Base-by-base conservation (phyloP, 768 basidiomycete genomes). In the Lentinus brumalis region DNA sequence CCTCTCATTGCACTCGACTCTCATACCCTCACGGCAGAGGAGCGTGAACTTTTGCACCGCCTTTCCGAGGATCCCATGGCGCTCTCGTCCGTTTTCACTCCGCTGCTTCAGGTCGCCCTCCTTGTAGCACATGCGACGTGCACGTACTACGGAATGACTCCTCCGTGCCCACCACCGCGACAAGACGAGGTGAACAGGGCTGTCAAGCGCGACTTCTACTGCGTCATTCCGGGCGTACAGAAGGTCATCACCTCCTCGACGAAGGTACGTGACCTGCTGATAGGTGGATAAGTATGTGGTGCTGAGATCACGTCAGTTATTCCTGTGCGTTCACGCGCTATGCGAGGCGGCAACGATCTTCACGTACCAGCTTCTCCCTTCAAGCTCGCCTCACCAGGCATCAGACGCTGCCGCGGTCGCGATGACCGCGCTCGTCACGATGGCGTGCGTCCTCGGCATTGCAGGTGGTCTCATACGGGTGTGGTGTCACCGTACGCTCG, bases 401-500 rank as follows among this genome's bases (percentile, higher is more conserved):
- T 26, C 21, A 26, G 21, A 2, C 21, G 21, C 21, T 26, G 2
- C 21, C 21, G 21, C 21, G 21, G 21, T 21, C 44, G 16, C 44
- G 16, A 11, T 26, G 15, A 30, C 10, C 29, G 21, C n/a, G 21
- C 4, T 50, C 26, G 21, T 9, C 21, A 10, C 16, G 26, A 31
- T 35, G 35, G 30, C 12, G 14, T 50, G 47, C 14, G 4, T 50
- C 16, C 47, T 50, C 2, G 30, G 47, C 31, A 35, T 51, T 15
- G 32, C 32, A 30, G 56, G 56, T 12, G 46, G 46, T 5, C 18
- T 45, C 14, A 57, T 39, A 31, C 56, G 56, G 16, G 14, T 50
- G 5, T 31, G 30, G 42, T 57, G 56, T 32, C 49, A 57, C 49
- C 29, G 40, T 18, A 49, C 61, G 18, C 57, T 67, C 8, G 66